Base-by-base conservation (phyloP, 352 stramenopile species). In the Phytophthora sp. region DNA sequence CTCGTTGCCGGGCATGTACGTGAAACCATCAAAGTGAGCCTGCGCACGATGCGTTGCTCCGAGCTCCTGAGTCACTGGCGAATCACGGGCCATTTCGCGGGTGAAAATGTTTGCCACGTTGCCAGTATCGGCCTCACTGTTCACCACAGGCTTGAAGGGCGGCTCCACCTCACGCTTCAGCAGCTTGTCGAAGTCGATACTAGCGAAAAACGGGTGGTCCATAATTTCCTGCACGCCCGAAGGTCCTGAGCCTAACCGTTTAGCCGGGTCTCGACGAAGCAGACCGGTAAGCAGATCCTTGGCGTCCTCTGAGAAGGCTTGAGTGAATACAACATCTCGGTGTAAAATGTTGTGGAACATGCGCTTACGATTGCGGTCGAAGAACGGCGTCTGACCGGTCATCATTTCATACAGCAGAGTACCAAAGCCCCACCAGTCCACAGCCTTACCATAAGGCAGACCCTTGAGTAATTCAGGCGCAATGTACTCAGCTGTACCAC, bases 381-480 rank as follows among this genome's bases (percentile, higher is more conserved):
- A 98, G 74, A 98, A 98, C 9, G 95, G 95, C 12, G 94, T 98
- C 81, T 95, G 73, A 20, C 94, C 93, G 8, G 90, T 93, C 76
- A 98, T 97, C 90, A 98, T 98, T 81, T 98, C 95, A 77, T 98
- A 98, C 47, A 97, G 76, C 36, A 98, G 77, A 18, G 85, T 97
- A 20, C 94, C 94, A 64, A 98, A 97, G 30, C 87, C 88, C 94
- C 94, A 98, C 92, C 92, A 98, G 69, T 98, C 94, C 13, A 98
- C 93, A 13, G 86, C 84, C 65, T 92, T 90, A 42, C 89, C 88
- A 69, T 98, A 98, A 23, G 84, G 82, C 54, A 96, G 72, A 15
- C 91, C 90, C 76, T 93, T 93, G 16, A 98, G 74, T 50, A 98
- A 60, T 71, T 98, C 92, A 0, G 92, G 92, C 6, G 92, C 91